Base-by-base conservation (phyloP, 1,284 basidiomycete species). In the Papiliotrema fonsecae region DNA sequence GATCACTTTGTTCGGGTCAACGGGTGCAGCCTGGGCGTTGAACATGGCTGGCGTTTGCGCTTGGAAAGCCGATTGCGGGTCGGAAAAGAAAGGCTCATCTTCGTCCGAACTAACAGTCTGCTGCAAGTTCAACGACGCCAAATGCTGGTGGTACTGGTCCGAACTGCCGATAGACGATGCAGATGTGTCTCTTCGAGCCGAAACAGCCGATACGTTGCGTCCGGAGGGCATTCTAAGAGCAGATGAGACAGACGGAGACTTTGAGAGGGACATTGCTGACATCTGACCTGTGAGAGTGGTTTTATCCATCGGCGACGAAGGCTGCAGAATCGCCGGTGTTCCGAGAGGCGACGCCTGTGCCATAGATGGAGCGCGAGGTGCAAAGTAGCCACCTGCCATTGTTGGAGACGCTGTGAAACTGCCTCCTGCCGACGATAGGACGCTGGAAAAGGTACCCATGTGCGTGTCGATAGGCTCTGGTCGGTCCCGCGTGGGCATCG, bases 1-100 rank as follows among this genome's bases (percentile, higher is more conserved):
- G 26, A 96, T 83, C 40, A 84, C 76, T 74, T 89, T 91, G 21
- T 81, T 76, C 6, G 80, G 77, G 61, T 86, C 85, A 3, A 64
- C 55, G 4, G 45, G 39, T 18, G 44, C 38, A 24, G 45, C 18
- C 16, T 32, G 36, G 22, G 31, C 31, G 16, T 35, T 21, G 45
- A 27, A 32, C 11, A 10, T 30, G 25, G 27, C 36, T n/a, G n/a
- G n/a, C n/a, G n/a, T n/a, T n/a, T n/a, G n/a, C 0, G 43, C 22
- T 21, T 34, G 43, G 40, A 57, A 55, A 14, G 56, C 60, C n/a
- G 52, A 38, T 11, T 26, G 37, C 6, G 58, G 60, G 35, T 65
- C 62, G 6, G 60, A 59, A 28, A 65, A 65, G 52, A 62, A 65
- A 18, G 56, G 45, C 19, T 64, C 63, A 38, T 57, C 57, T 36